phyloP scores from a whole-genome alignment of 192 early-diverging fungal genomes.

The Dimargaris verticillata region DNA sequence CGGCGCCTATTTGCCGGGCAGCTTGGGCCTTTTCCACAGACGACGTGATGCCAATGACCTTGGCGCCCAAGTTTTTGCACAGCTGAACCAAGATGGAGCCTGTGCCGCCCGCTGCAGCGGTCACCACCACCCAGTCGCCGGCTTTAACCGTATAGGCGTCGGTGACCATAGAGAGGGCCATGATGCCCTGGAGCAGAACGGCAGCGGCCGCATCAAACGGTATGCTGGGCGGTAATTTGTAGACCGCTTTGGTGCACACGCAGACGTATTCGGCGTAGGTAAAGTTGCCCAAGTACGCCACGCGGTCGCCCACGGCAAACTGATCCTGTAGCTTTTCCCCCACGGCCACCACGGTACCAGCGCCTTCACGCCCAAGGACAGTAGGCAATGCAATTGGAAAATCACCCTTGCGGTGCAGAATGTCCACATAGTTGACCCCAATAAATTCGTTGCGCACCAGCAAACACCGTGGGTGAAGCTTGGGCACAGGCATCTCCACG shows the following conservation, averaged over 20 bases:
- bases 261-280: constrained; percentile 65
- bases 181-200: constrained; percentile 65
- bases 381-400: constrained; percentile 48
- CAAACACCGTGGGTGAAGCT: constrained; percentile 31
- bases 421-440: constrained; percentile 87
- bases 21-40: constrained; percentile 48
- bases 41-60: constrained; percentile 76
- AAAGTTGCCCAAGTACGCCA: constrained; percentile 45
- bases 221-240: constrained; percentile 29
- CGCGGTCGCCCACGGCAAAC: constrained; percentile 63
- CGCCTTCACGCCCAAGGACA: constrained; percentile 60
- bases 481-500: constrained; percentile 30
- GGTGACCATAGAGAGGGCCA: constrained; percentile 55
- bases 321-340: constrained; percentile 39
- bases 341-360: constrained; percentile 61
- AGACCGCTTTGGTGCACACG: constrained; percentile 19
- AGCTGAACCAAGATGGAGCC: constrained; percentile 68
- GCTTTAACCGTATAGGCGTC: constrained; percentile 50
- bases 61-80: constrained; percentile 54
- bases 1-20: constrained; percentile 41
- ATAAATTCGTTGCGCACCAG: constrained; percentile 59
- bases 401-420: constrained; percentile 66
- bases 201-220: constrained; percentile 43
- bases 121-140: constrained; percentile 67
- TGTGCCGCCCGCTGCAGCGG: constrained; percentile 82